A percentile compares a stretch with the other conserved stretches of the same genome.
Evolutionary conservation across 768 basidiomycete species (phyloP).

Genomic region (Boletellus ananas): DNA sequence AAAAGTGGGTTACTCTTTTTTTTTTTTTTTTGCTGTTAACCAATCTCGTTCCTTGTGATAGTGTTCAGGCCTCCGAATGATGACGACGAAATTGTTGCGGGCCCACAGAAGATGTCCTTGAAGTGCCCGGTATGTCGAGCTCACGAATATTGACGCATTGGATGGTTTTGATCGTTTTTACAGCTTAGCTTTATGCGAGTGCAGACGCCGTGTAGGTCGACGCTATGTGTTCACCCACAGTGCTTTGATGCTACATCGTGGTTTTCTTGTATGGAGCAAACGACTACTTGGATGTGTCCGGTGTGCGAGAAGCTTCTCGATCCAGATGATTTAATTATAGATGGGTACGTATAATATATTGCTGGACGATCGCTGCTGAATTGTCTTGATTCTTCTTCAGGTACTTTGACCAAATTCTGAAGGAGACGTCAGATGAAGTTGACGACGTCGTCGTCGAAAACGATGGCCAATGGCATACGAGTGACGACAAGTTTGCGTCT

Average conservation of each 20-base stretch:
- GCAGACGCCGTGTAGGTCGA: conserved; percentile 78
- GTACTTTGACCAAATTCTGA: conserved; percentile 84
- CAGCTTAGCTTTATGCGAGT: conserved; percentile 87
- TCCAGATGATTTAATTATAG: conserved; percentile 80
- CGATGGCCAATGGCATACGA: conserved; percentile 94
- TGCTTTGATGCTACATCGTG: conserved; percentile 96
- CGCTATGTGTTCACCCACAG: conserved; percentile 82
- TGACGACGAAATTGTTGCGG: conserved; percentile 91
- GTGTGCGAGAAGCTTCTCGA: conserved; percentile 82
- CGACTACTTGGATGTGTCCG: conserved; percentile 94
- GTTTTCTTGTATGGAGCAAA: conserved; percentile 94
- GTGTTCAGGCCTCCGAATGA: conserved; percentile 58
- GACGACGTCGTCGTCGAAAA: conserved; percentile 95
- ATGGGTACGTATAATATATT: conserved; percentile 59
- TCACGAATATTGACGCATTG: background rate
- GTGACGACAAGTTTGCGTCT: conserved; percentile 82
- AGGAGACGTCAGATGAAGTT: conserved; percentile 67
- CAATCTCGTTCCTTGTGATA: conserved; percentile 25
- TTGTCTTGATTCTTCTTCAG: conserved; percentile 36
- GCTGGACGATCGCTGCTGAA: background rate
- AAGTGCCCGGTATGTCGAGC: conserved; percentile 80
- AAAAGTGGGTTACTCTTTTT: conserved; percentile 50
- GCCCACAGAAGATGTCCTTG: conserved; percentile 84
- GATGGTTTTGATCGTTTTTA: conserved; percentile 3
- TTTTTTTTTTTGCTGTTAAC: background rate